Conservation (phyloP, 495 filamentous ascomycete genomes). For the Penicillium crystallinum region DNA sequence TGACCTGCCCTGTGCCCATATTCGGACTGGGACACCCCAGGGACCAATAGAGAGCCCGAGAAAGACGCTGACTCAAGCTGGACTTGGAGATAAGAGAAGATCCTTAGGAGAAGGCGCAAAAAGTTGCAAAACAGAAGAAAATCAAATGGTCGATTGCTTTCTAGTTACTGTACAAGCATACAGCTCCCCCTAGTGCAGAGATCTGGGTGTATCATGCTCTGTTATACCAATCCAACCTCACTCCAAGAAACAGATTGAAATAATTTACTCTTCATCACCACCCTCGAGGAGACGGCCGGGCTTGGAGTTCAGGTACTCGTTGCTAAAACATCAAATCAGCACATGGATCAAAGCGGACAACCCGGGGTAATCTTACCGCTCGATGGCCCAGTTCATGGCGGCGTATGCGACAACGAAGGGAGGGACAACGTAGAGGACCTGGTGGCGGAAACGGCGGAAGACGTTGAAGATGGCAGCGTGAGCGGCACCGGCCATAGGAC, state of each 20-base stretch:
- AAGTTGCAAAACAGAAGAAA: conserved; percentile 19
- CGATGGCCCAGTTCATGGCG: conserved; percentile 78
- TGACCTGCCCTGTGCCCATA: neutral
- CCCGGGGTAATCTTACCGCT: conserved; percentile 52
- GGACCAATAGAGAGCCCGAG: conserved; percentile 16
- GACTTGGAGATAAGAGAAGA: neutral
- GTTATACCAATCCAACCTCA: conserved; percentile 17
- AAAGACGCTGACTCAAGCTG: conserved; percentile 17
- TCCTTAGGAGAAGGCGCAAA: neutral
- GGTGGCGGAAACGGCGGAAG: conserved; percentile 53
- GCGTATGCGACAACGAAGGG: conserved; percentile 71
- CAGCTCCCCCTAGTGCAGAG: conserved; percentile 18
- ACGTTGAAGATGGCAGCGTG: conserved; percentile 62
- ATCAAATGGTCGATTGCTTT: conserved; percentile 41
- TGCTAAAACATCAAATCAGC: conserved; percentile 46
- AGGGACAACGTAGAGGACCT: conserved; percentile 79
- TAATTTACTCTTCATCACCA: conserved; percentile 34
- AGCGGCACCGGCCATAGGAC: conserved; percentile 55
- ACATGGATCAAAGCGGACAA: neutral
- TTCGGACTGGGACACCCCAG: neutral
- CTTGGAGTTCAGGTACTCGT: conserved; percentile 92
- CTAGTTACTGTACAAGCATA: conserved; percentile 47
- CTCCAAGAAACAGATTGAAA: conserved; percentile 5
- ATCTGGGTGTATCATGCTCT: conserved; percentile 9
- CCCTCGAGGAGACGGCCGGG: conserved; percentile 57